Evolutionary conservation across 2,329 filamentous ascomycete species (phyloP), one percentile per base, ranked within the genome.

Genomic region (Cladosporium sp.): DNA sequence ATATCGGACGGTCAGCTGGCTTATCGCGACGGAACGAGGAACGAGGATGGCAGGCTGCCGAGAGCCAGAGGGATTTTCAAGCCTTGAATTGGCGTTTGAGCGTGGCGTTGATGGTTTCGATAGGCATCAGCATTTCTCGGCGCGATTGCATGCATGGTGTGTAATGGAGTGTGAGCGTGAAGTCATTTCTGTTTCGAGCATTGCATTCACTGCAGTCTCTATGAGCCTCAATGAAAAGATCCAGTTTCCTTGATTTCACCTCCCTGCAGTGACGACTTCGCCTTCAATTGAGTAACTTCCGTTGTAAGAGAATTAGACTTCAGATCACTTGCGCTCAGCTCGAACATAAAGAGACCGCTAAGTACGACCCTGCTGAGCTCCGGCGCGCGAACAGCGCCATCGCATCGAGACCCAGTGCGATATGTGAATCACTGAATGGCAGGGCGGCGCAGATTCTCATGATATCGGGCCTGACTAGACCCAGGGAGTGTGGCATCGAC

Each of bases 301-400:
- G 81, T 79, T 66, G 87, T 84, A 54, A 88, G 81, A 49, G 76
- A 70, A 63, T 86, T 83, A 63, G 87, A 85, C 68, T 56, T 57
- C 6, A 68, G 67, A 9, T 60, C 66, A 31, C 76, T 79, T 2
- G 78, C 68, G 9, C 77, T 51, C 65, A 87, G 67, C 68, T 88
- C 85, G 0, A 76, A 59, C 72, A 87, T 74, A 64, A 88, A 88
- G 28, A 86, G 61, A 58, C 75, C 80, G 52, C 80, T 84, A 63
- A 87, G 82, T 2, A 79, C 70, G 42, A 86, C 66, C 5, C 81
- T 78, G 33, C 78, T 68, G 2, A 74, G 69, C 10, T 75, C 75
- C 38, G 87, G 68, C n/a, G 35, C 0, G 64, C 72, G 9, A 73
- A 63, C 19, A 72, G 62, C 2, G 71, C 70, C 9, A 43, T 43